Percentiles rank a stretch among this genome's conserved stretches.
Conservation (phyloP, 2,329 filamentous ascomycete genomes). For the Colletotrichum echinochloae region DNA sequence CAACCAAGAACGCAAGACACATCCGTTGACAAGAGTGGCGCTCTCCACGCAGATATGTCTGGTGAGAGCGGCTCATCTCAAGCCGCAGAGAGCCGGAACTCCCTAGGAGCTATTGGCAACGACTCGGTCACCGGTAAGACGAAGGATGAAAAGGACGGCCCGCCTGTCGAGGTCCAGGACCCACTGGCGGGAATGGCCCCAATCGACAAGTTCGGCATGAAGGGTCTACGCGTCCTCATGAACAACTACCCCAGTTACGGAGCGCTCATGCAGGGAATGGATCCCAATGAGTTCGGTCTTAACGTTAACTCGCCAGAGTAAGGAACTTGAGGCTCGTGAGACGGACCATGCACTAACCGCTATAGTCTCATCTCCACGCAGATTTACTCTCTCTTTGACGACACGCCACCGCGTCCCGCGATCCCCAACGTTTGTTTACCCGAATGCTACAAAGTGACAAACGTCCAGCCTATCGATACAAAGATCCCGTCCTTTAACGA, state of each 20-base stretch:
- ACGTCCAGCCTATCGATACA: constrained; percentile 73
- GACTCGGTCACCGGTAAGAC: constrained; percentile 54
- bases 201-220: constrained; percentile 73
- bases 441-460: constrained; percentile 75
- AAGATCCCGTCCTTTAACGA: constrained; percentile 77
- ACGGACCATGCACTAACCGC: constrained; percentile 40
- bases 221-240: constrained; percentile 72
- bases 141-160: constrained; percentile 57
- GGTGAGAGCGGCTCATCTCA: constrained; percentile 50
- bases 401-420: constrained; percentile 67
- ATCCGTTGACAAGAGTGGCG: constrained; percentile 55
- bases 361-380: constrained; percentile 67
- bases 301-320: constrained; percentile 70
- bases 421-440: constrained; percentile 69
- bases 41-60: constrained; percentile 58
- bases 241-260: constrained; percentile 74
- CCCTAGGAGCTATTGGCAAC: constrained; percentile 61
- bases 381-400: constrained; percentile 71
- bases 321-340: constrained; percentile 45
- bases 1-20: constrained; percentile 58
- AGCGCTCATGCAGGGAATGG: constrained; percentile 69
- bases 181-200: constrained; percentile 71
- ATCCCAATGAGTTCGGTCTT: constrained; percentile 67
- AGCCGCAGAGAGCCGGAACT: constrained; percentile 53
- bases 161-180: constrained; percentile 62